Percentiles rank a stretch among this genome's conserved stretches.
Evolutionary conservation across 371 early-diverging fungal species (phyloP).

Genomic region (Rhizomucor miehei): DNA sequence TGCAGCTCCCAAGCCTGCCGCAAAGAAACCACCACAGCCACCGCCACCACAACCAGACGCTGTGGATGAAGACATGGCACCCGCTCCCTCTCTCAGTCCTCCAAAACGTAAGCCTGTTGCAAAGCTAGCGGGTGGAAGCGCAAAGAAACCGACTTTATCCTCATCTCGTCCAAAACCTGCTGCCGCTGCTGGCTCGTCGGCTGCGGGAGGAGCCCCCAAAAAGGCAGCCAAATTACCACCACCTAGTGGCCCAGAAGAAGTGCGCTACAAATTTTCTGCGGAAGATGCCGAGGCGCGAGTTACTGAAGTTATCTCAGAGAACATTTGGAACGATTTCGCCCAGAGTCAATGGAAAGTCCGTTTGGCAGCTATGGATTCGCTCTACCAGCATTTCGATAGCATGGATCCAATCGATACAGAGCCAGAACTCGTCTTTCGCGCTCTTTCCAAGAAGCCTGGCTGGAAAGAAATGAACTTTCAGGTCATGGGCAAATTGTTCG

Average conservation of each 20-base stretch:
- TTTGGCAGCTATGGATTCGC: conserved; percentile 79
- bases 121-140: conserved; percentile 31
- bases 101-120: conserved; percentile 66
- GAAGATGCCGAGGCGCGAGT: conserved; percentile 68
- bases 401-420: conserved; percentile 54
- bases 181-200: conserved; percentile 23
- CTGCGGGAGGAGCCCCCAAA: conserved; percentile 44
- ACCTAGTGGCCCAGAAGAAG: conserved; percentile 57
- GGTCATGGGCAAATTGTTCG: conserved; percentile 66
- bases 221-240: conserved; percentile 49
- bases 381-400: conserved; percentile 60
- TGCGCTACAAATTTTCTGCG: conserved; percentile 62
- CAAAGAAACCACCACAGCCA: conserved; percentile 12
- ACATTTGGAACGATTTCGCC: conserved; percentile 57
- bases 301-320: conserved; percentile 61
- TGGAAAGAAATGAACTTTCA: conserved; percentile 98
- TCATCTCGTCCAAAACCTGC: conserved; percentile 41
- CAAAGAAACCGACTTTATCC: conserved; percentile 51
- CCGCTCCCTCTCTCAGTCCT: conserved; percentile 46
- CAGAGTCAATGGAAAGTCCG: conserved; percentile 87
- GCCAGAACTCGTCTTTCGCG: conserved; percentile 81
- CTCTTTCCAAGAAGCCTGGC: conserved; percentile 80
- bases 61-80: conserved; percentile 16
- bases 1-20: conserved; percentile 18
- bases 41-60: conserved; percentile 28